These are phyloP conservation scores for Ligustrum vulgare DNA, from an alignment of 257 asterid species.

Conservation along the genomic window DNA sequence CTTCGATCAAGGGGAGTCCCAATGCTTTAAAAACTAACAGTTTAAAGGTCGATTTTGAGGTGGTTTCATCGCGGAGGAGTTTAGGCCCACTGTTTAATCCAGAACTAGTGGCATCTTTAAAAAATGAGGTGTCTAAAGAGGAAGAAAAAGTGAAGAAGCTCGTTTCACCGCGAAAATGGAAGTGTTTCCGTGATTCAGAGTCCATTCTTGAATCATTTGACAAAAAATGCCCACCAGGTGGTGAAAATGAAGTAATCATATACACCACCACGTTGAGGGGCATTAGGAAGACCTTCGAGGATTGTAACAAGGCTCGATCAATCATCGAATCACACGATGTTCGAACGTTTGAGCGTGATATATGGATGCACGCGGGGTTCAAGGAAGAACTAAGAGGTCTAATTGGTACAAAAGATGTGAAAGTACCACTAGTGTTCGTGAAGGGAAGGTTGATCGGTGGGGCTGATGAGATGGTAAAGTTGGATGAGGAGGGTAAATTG, in stretches of 20 bases:
- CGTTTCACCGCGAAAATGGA: constrained; percentile 17
- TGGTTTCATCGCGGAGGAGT: constrained; percentile 40
- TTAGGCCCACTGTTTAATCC: constrained; percentile 70
- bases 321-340: constrained; percentile 59
- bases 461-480: constrained; percentile 66
- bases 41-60: constrained; percentile 45
- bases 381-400: constrained; percentile 71
- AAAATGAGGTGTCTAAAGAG: constrained; percentile 54
- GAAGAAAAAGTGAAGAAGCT: constrained; percentile 57
- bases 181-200: constrained; percentile 5
- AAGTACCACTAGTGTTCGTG: constrained; percentile 77
- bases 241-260: constrained; percentile 51
- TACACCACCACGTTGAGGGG: constrained; percentile 88
- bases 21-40: constrained; percentile 42
- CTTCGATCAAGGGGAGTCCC: constrained; percentile 51
- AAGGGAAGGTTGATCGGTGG: constrained; percentile 91
- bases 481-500: constrained; percentile 92
- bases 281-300: constrained; percentile 86
- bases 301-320: constrained; percentile 66
- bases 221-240: constrained; percentile 65
- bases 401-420: constrained; percentile 59
- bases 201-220: constrained; percentile 42
- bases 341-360: constrained; percentile 59
- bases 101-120: background rate
- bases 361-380: constrained; percentile 82